These are phyloP conservation scores for Trichophyton benhamiae DNA, from an alignment of 2,329 filamentous ascomycete genomes.

Conservation along the genomic window DNA sequence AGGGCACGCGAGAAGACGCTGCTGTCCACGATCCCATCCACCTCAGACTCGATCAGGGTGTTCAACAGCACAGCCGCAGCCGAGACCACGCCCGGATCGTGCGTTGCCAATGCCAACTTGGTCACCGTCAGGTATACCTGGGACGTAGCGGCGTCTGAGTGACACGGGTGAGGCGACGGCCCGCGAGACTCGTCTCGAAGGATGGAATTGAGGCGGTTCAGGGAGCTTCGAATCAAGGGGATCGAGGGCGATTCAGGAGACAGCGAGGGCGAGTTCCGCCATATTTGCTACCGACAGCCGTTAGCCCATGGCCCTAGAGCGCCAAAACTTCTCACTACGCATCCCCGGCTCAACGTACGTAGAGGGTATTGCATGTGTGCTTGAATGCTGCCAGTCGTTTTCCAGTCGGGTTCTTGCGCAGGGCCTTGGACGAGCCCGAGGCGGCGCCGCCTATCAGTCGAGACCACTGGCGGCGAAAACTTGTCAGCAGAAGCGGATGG, in stretches of 20 bases:
- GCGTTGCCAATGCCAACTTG: slow-evolving; percentile 73
- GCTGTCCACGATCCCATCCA: slow-evolving; percentile 86
- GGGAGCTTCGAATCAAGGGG: slow-evolving; percentile 38
- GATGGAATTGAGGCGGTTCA: slow-evolving; percentile 50
- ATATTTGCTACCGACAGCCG: slow-evolving; percentile 42
- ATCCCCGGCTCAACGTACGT: slow-evolving; percentile 28
- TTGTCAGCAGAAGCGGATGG: slow-evolving; percentile 8
- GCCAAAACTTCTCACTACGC: not conserved
- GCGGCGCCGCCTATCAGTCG: slow-evolving; percentile 48
- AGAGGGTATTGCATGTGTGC: slow-evolving; percentile 47
- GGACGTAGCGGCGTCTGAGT: slow-evolving; percentile 70
- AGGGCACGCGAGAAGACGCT: slow-evolving; percentile 73
- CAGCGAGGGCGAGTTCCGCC: slow-evolving; percentile 44
- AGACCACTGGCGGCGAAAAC: slow-evolving; percentile 39
- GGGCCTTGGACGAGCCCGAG: slow-evolving; percentile 36
- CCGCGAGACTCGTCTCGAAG: slow-evolving; percentile 81
- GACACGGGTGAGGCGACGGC: slow-evolving; percentile 80
- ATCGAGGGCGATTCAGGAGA: slow-evolving; percentile 41
- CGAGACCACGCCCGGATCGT: slow-evolving; percentile 74
- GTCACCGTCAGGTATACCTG: slow-evolving; percentile 83
- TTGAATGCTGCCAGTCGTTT: slow-evolving; percentile 51
- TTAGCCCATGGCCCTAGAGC: not conserved
- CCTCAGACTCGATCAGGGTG: slow-evolving; percentile 87
- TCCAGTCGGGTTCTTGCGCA: slow-evolving; percentile 42
- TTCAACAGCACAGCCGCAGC: slow-evolving; percentile 80